Evolutionary conservation across 2,329 filamentous ascomycete species (phyloP).

Genomic region (Mycocentrospora acerina): DNA sequence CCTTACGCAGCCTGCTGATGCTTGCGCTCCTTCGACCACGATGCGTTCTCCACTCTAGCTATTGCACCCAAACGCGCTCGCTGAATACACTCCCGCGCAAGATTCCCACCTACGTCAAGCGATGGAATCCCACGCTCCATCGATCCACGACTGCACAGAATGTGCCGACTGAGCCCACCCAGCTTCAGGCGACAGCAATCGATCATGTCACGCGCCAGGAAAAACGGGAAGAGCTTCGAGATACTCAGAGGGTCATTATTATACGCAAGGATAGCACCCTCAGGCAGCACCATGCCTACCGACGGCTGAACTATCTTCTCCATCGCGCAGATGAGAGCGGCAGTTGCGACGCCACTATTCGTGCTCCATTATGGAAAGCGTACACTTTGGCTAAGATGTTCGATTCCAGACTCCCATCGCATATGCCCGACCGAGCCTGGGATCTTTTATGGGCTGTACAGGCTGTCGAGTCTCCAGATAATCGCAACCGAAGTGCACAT

Average conservation of each 20-base stretch:
- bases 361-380: constrained; percentile 30
- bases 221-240: constrained; percentile 13
- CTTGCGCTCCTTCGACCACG: constrained; percentile 22
- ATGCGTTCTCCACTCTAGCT: constrained; percentile 22
- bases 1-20: constrained; percentile 20
- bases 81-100: constrained; percentile 26
- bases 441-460: constrained; percentile 36
- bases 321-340: constrained; percentile 8
- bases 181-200: background rate
- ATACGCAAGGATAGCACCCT: background rate
- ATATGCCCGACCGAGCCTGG: constrained; percentile 34
- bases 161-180: constrained; percentile 1
- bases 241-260: constrained; percentile 5
- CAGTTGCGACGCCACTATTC: constrained; percentile 2
- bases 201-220: constrained; percentile 1
- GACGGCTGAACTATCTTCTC: constrained; percentile 18
- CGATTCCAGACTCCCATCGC: constrained; percentile 14
- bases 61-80: constrained; percentile 16
- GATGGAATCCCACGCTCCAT: constrained; percentile 32
- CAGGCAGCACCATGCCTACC: constrained; percentile 1
- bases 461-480: constrained; percentile 9
- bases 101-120: constrained; percentile 21
- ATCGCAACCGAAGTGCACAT: constrained; percentile 18
- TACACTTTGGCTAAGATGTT: constrained; percentile 27
- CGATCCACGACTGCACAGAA: constrained; percentile 1